Conservation (phyloP, 2,329 filamentous ascomycete genomes). For the Aspergillus floridensis region DNA sequence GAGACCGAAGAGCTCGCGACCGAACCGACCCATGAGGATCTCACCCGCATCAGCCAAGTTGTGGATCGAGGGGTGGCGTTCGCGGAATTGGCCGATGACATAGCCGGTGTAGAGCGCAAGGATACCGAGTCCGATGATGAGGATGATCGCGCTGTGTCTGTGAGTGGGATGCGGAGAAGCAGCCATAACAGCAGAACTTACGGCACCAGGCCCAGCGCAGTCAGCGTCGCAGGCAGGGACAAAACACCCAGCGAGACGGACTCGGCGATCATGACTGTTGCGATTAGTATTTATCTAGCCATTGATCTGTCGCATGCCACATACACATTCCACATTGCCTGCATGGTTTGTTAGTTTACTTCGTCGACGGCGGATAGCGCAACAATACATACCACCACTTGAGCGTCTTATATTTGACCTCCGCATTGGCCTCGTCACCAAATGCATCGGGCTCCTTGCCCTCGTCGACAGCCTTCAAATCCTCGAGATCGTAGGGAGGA, state of each 20-base stretch:
- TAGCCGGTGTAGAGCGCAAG: slow-evolving; percentile 59
- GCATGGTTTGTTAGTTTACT: slow-evolving; percentile 34
- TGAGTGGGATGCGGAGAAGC: slow-evolving; percentile 4
- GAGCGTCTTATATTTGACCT: slow-evolving; percentile 50
- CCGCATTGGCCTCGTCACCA: slow-evolving; percentile 31
- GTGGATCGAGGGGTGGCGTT: slow-evolving; percentile 57
- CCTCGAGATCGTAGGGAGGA: slow-evolving; percentile 9
- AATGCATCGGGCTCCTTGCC: slow-evolving; percentile 27
- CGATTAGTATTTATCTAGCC: background rate
- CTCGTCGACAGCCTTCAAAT: slow-evolving; percentile 13
- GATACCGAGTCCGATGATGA: slow-evolving; percentile 55
- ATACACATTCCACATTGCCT: slow-evolving; percentile 41
- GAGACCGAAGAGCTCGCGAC: slow-evolving; percentile 61
- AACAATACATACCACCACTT: slow-evolving; percentile 34
- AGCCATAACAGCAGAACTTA: slow-evolving; percentile 21
- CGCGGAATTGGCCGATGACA: slow-evolving; percentile 58
- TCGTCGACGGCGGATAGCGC: background rate
- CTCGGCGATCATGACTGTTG: slow-evolving; percentile 53
- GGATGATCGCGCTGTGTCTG: slow-evolving; percentile 46
- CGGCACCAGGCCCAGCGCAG: slow-evolving; percentile 52
- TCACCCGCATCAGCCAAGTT: slow-evolving; percentile 67
- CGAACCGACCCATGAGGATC: slow-evolving; percentile 59
- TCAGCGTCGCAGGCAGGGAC: slow-evolving; percentile 52
- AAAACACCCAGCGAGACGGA: slow-evolving; percentile 58
- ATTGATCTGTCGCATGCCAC: background rate